phyloP scores from a whole-genome alignment of 371 early-diverging fungal species.

The Syncephalastrum monosporum region DNA sequence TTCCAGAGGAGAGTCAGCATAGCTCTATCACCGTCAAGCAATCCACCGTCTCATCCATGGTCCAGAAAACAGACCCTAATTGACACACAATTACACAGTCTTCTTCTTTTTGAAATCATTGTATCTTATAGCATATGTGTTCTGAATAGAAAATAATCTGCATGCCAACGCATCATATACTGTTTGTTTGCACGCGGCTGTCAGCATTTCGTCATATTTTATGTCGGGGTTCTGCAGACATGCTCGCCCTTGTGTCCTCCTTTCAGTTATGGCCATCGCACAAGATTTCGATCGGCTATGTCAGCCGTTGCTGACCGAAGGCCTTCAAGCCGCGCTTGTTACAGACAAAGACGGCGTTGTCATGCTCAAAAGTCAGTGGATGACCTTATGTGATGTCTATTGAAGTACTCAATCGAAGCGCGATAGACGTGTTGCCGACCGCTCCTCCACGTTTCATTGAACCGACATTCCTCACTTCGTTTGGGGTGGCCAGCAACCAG shows the following conservation, averaged over 20 bases:
- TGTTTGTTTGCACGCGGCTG: no score
- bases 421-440: slow-evolving; percentile 27
- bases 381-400: neutral
- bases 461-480: slow-evolving; percentile 36
- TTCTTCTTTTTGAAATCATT: neutral
- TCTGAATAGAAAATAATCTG: no score
- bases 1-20: no score
- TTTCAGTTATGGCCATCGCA: slow-evolving; percentile 23
- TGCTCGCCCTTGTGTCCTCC: neutral
- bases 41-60: no score
- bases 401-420: neutral
- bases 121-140: no score
- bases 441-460: slow-evolving; percentile 30
- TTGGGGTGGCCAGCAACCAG: slow-evolving; percentile 47
- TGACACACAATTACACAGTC: no score
- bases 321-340: slow-evolving; percentile 55
- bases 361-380: slow-evolving; percentile 50
- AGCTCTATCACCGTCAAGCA: no score
- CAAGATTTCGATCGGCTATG: slow-evolving; percentile 25
- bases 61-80: neutral
- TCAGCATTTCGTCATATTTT: no score
- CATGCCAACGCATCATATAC: no score
- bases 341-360: slow-evolving; percentile 67
- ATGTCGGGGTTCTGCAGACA: no score
- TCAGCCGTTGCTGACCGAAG: slow-evolving; percentile 37